Conservation (phyloP, 768 basidiomycete genomes). For the Panaeolus papilionaceus region DNA sequence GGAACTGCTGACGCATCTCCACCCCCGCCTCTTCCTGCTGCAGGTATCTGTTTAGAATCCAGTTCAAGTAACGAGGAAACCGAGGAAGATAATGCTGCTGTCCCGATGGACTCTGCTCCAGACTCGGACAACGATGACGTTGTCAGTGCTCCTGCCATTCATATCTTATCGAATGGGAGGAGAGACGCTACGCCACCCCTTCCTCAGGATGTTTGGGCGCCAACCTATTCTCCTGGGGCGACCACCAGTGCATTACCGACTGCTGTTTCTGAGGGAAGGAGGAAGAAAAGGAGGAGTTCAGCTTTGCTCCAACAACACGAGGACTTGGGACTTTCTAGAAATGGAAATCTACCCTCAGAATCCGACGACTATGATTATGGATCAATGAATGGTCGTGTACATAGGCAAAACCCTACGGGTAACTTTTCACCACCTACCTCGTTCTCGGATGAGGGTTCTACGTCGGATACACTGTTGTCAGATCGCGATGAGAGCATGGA, state of each 20-base stretch:
- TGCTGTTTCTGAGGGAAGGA: background rate
- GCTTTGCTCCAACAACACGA: constrained; percentile 6
- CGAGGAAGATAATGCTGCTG: background rate
- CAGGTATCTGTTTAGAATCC: constrained; percentile 5
- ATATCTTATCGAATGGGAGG: background rate
- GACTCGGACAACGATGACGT: background rate
- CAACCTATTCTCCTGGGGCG: background rate
- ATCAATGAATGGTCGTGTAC: background rate
- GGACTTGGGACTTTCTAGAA: background rate
- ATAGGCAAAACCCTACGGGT: background rate
- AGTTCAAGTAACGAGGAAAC: constrained; percentile 1
- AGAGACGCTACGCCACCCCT: constrained; percentile 9
- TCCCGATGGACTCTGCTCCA: background rate
- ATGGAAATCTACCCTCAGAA: background rate
- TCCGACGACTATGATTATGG: background rate
- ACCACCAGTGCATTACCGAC: background rate
- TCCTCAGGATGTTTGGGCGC: constrained; percentile 4
- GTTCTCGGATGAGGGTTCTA: background rate
- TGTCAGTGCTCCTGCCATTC: background rate
- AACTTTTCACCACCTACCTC: background rate
- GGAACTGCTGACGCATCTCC: constrained; percentile 15
- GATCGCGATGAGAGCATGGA: constrained; percentile 11
- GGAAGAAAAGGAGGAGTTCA: background rate
- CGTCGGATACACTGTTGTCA: constrained; percentile 6
- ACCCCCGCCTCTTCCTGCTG: constrained; percentile 11